Base-by-base conservation (phyloP, 2,329 filamentous ascomycete genomes). In the Penicillium palitans region DNA sequence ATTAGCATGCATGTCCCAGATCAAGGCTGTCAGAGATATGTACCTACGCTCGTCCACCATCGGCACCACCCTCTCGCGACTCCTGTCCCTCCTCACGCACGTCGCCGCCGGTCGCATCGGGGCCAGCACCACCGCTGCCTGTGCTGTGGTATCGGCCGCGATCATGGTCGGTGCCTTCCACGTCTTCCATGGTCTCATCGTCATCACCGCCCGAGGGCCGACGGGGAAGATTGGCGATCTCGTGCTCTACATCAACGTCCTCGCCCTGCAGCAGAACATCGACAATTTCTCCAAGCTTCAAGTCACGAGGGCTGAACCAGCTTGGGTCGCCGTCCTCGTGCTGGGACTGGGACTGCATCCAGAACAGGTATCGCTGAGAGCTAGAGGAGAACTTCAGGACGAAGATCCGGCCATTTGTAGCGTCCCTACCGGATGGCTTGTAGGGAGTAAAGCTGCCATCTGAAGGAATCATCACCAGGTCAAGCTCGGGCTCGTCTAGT, bases 41-140 rank as follows among this genome's bases (percentile, higher is more conserved):
- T 78, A 99, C 96, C 93, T 98, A 99, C 95, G 93, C 95, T 97
- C 95, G 87, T 80, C 91, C 96, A 72, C 96, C 95, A 79, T 98
- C 95, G 68, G 91, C 91, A 74, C 96, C 95, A 60, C 93, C 95
- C 78, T 96, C 92, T 79, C 96, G 85, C 64, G 93, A 87, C 67
- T 86, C 87, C 75, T 91, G 87, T 58, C 95, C 95, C 76, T 98
- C 95, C 76, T 96, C 88, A 76, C 93, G 86, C 67, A 96, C 80
- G 74, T 99, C 93, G 63, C 93, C 93, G 57, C 93, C 93, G 3
- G 93, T 96, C 53, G 93, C 93, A 76, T 84, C 92, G 56, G 90
- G 80, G 35, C 92, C 93, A 60, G 93, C 93, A 64, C 93, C 93
- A 60, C 92, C 92, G 66, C 87, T 88, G 64, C 83, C 85, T 59